A percentile compares a stretch with the other conserved stretches of the same genome.
These are phyloP conservation scores for Pascua guehoae DNA, from an alignment of 1,284 basidiomycete species.

Conservation along the genomic window DNA sequence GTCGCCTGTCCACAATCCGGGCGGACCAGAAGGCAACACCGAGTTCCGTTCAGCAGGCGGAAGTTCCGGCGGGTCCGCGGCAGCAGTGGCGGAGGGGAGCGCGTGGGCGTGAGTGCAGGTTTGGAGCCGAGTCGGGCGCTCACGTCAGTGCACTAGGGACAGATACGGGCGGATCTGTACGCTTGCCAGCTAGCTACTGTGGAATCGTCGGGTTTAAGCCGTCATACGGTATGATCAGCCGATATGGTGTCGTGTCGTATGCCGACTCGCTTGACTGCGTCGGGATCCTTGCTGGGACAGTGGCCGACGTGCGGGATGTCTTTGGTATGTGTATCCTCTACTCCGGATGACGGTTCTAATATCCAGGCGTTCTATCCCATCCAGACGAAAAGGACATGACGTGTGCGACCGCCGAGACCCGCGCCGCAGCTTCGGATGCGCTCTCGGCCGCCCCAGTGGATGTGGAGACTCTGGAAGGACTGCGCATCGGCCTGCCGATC, in stretches of 20 bases:
- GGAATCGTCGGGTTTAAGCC: constrained; percentile 90
- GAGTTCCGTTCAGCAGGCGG: constrained; percentile 64
- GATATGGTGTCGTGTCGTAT: constrained; percentile 90
- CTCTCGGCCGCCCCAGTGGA: constrained; percentile 1
- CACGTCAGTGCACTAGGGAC: constrained; percentile 73
- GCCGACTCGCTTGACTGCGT: constrained; percentile 95
- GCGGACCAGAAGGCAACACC: constrained; percentile 35
- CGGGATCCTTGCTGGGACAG: constrained; percentile 67
- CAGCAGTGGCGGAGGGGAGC: constrained; percentile 58
- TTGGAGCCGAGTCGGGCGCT: not conserved
- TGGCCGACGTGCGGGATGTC: constrained; percentile 56
- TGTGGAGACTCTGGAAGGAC: constrained; percentile 11
- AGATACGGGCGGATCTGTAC: constrained; percentile 91
- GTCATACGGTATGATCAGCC: constrained; percentile 84
- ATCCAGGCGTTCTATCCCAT: constrained; percentile 54
- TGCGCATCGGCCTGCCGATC: constrained; percentile 38
- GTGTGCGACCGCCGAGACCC: constrained; percentile 54
- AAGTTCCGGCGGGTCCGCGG: constrained; percentile 53
- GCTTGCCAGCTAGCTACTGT: constrained; percentile 90
- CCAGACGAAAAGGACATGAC: constrained; percentile 80
- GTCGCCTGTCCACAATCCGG: constrained; percentile 69
- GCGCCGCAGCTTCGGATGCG: constrained; percentile 30
- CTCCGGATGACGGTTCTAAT: too few species aligned
- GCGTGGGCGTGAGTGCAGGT: constrained; percentile 65
- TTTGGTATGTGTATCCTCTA: constrained; percentile 49